Conservation (phyloP, 495 filamentous ascomycete genomes). For the Penicillium parvum region DNA sequence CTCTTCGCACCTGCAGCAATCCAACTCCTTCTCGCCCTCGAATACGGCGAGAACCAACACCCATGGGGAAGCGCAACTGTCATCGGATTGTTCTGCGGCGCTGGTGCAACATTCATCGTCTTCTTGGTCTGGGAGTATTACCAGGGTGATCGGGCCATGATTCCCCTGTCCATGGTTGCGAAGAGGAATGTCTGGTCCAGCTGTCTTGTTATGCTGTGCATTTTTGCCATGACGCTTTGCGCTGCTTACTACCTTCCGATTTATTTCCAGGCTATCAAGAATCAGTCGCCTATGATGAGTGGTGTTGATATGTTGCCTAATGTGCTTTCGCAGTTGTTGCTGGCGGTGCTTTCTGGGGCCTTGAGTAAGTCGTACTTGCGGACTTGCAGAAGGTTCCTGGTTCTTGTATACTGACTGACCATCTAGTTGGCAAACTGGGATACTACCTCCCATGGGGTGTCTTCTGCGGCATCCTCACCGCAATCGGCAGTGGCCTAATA, state of each 20-base stretch:
- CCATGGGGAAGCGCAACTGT: conserved; percentile 44
- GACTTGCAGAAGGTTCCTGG: background rate
- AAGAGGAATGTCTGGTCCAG: conserved; percentile 30
- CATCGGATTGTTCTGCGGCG: conserved; percentile 50
- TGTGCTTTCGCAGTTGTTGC: conserved; percentile 47
- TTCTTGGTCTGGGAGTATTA: conserved; percentile 45
- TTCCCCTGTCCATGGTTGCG: conserved; percentile 37
- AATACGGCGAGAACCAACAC: conserved; percentile 37
- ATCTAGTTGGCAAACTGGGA: conserved; percentile 36
- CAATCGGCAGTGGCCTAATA: conserved; percentile 47
- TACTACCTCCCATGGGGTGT: conserved; percentile 49
- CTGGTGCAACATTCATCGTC: conserved; percentile 34
- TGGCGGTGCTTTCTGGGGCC: conserved; percentile 42
- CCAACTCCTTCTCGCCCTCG: conserved; percentile 48
- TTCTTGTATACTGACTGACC: conserved; percentile 11
- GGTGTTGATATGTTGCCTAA: conserved; percentile 39
- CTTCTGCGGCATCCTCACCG: conserved; percentile 16
- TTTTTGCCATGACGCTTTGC: conserved; percentile 23
- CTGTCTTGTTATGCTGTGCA: conserved; percentile 19
- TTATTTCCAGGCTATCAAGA: conserved; percentile 38
- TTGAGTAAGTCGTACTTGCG: conserved; percentile 23
- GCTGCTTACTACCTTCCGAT: conserved; percentile 33
- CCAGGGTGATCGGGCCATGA: conserved; percentile 49
- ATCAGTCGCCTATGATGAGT: conserved; percentile 27
- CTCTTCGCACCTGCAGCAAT: conserved; percentile 43